Evolutionary conservation across 805 yeast genomes (phyloP).

Genomic region (Schizosaccharomyces japonicus): DNA sequence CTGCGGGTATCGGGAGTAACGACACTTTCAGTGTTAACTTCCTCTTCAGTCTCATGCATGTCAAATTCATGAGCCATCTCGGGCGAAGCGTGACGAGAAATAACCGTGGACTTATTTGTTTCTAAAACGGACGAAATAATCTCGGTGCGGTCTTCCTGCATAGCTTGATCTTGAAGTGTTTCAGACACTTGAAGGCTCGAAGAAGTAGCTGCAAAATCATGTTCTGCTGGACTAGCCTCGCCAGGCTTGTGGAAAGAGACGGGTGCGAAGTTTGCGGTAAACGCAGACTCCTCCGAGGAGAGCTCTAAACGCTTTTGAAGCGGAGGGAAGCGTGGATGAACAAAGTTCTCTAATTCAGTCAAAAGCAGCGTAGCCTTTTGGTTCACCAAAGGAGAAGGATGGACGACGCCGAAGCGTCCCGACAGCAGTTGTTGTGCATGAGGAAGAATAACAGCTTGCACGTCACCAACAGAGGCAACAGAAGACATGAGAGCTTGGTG

Average conservation of each 20-base stretch:
- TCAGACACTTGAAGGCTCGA: neutral
- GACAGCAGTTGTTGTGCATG: neutral
- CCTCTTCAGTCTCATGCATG: no score
- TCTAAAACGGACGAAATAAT: neutral
- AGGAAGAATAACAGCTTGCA: constrained; percentile 1
- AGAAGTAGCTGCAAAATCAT: neutral
- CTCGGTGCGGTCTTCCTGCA: neutral
- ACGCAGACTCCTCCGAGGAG: neutral
- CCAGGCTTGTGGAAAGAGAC: neutral
- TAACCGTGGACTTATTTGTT: neutral
- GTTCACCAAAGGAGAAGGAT: neutral
- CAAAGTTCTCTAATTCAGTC: neutral
- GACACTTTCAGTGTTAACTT: no score
- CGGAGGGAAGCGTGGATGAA: constrained; percentile 3
- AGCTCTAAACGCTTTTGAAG: neutral
- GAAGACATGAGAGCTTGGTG: neutral
- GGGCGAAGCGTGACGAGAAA: neutral
- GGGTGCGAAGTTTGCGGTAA: neutral
- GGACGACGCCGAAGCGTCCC: neutral
- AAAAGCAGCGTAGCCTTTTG: neutral
- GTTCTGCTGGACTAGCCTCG: neutral
- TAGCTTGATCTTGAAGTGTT: neutral
- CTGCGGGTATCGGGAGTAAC: no score
- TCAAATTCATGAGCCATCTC: neutral
- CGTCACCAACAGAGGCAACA: neutral